These are phyloP conservation scores for Eucalyptus sp. DNA, from an alignment of 345 rosid genomes.

Conservation along the genomic window DNA sequence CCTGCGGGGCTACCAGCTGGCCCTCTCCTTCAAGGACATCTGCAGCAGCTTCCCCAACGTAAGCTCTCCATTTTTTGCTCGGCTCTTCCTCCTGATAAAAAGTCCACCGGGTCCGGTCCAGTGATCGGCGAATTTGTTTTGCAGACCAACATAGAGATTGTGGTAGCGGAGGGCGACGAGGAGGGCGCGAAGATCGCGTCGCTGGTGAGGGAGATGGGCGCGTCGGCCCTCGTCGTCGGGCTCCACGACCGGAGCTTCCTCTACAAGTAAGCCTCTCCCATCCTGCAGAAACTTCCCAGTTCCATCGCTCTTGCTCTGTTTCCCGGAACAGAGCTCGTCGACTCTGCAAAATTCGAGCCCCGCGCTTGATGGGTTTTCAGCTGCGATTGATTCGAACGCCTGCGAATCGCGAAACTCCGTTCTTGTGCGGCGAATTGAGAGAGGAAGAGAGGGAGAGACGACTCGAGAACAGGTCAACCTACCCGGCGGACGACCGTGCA, in stretches of 20 bases:
- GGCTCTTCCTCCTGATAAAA: not conserved
- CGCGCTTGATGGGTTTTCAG: not conserved
- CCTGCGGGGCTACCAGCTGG: constrained; percentile 26
- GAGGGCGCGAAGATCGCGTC: constrained; percentile 56
- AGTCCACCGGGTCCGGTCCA: not conserved
- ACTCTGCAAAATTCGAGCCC: not conserved
- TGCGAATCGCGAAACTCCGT: not conserved
- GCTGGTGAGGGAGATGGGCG: constrained; percentile 66
- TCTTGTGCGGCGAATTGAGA: not conserved
- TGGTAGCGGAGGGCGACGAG: constrained; percentile 78
- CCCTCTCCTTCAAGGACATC: constrained; percentile 37
- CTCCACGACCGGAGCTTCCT: constrained; percentile 89
- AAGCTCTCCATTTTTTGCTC: not conserved
- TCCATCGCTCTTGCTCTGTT: not conserved
- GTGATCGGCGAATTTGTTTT: not conserved
- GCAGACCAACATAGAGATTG: constrained; percentile 69
- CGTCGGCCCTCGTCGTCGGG: constrained; percentile 75
- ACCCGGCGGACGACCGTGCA: not conserved
- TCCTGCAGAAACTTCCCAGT: not conserved
- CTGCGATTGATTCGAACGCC: not conserved
- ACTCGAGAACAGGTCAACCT: not conserved
- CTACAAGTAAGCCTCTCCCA: constrained; percentile 44
- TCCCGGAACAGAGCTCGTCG: not conserved
- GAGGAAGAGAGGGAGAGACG: not conserved
- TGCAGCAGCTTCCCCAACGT: constrained; percentile 34